These are phyloP conservation scores for Penicillium crustosum DNA, from an alignment of 2,329 filamentous ascomycete genomes.

Conservation along the genomic window DNA sequence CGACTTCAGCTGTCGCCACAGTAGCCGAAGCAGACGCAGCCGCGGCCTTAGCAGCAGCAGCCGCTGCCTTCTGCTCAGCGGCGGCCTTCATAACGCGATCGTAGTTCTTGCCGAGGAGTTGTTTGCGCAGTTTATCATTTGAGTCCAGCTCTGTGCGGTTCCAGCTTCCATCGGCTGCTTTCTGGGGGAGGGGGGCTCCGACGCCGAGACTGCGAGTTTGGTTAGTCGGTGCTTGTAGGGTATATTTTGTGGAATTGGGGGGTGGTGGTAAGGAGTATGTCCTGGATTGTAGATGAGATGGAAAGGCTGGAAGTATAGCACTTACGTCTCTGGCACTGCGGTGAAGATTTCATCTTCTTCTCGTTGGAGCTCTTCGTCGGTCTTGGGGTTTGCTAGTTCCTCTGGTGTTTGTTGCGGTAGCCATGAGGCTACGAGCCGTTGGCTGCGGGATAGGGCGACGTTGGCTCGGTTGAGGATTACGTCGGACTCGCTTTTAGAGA, in stretches of 20 bases:
- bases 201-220: constrained; percentile 44
- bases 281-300: not conserved
- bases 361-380: constrained; percentile 47
- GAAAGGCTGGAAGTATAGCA: not conserved
- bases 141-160: constrained; percentile 43
- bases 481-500: constrained; percentile 49
- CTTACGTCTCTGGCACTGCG: constrained; percentile 55
- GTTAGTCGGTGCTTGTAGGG: not conserved
- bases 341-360: constrained; percentile 58
- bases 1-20: constrained; percentile 7
- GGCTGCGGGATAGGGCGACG: constrained; percentile 54
- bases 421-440: constrained; percentile 57
- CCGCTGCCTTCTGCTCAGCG: constrained; percentile 9
- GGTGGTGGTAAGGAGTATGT: not conserved
- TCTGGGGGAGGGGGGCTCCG: constrained; percentile 48
- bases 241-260: not conserved
- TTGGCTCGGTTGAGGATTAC: constrained; percentile 57
- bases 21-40: constrained; percentile 2
- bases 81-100: constrained; percentile 41
- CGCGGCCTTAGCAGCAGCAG: constrained; percentile 29
- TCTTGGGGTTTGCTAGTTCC: constrained; percentile 40
- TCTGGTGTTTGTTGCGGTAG: constrained; percentile 50
- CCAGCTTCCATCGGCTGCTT: constrained; percentile 41
- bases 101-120: constrained; percentile 47
- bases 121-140: constrained; percentile 48